phyloP scores from a whole-genome alignment of 495 filamentous ascomycete genomes.

The Penicillium lividum region DNA sequence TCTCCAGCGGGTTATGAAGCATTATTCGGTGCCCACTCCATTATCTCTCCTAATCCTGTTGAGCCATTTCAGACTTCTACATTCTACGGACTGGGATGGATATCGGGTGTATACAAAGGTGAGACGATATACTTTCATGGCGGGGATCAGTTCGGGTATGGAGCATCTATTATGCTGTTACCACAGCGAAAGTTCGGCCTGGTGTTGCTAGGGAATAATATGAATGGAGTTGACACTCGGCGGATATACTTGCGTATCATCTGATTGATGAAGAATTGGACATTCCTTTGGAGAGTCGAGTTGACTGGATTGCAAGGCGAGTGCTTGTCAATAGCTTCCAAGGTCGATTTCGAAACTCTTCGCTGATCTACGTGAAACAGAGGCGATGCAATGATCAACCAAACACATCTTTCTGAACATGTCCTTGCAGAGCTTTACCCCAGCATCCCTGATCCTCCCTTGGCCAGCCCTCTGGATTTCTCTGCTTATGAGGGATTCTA shows the following conservation, averaged over 20 bases:
- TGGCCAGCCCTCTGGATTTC: conserved; percentile 10
- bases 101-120: conserved; percentile 10
- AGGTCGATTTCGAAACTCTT: not conserved
- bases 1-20: conserved; percentile 4
- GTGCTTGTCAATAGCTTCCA: no score
- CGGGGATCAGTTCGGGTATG: conserved; percentile 11
- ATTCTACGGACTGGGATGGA: not conserved
- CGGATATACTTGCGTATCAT: conserved; percentile 15
- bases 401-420: conserved; percentile 9
- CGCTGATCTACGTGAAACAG: not conserved
- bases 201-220: conserved; percentile 14
- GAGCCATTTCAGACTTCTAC: not conserved
- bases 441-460: conserved; percentile 8
- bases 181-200: conserved; percentile 11
- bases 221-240: conserved; percentile 10
- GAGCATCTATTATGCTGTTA: conserved; percentile 11
- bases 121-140: conserved; percentile 10
- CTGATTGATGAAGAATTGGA: conserved; percentile 13
- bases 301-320: conserved; percentile 12
- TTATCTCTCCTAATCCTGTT: not conserved
- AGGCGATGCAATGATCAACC: conserved; percentile 12
- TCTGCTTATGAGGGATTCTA: conserved; percentile 13
- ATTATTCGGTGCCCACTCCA: conserved; percentile 11
- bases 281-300: conserved; percentile 1
- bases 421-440: conserved; percentile 12